Conservation (phyloP, 192 early-diverging fungal genomes). For the Coemansia sp. region DNA sequence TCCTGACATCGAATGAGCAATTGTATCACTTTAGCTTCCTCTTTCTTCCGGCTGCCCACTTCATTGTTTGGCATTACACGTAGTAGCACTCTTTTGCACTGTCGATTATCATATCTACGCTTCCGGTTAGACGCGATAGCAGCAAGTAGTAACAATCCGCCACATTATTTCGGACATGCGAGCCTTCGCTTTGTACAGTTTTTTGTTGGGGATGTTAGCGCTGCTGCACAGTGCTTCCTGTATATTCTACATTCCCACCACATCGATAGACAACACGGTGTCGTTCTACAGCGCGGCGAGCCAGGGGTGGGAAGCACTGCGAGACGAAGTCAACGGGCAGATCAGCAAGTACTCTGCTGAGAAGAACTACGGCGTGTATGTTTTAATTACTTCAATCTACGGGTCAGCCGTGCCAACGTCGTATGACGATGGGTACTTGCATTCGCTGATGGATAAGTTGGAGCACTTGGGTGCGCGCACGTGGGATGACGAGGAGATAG, state of each 20-base stretch:
- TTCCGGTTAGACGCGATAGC: not conserved
- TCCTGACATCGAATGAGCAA: not conserved
- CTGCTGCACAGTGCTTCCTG: not conserved
- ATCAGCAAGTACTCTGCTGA: constrained; percentile 1
- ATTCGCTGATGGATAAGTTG: constrained; percentile 19
- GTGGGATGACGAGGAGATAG: constrained; percentile 22
- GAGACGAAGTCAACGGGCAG: constrained; percentile 5
- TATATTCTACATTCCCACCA: constrained; percentile 23
- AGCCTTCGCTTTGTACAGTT: not conserved
- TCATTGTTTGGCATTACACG: not conserved
- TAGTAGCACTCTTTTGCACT: not conserved
- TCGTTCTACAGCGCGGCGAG: constrained; percentile 23
- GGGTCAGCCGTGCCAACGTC: constrained; percentile 3
- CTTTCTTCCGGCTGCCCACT: not conserved
- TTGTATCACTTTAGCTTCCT: not conserved
- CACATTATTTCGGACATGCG: not conserved
- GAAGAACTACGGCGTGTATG: constrained; percentile 20
- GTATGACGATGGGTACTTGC: constrained; percentile 16
- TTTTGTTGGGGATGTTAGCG: not conserved
- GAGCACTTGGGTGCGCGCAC: constrained; percentile 14
- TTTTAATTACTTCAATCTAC: constrained; percentile 18
- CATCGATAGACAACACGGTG: constrained; percentile 22
- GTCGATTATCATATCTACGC: not conserved
- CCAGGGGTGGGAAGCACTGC: constrained; percentile 16
- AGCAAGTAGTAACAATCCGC: not conserved